Evolutionary conservation across 305 asterid genomes (phyloP).

Genomic region (Solanum hybrid): DNA sequence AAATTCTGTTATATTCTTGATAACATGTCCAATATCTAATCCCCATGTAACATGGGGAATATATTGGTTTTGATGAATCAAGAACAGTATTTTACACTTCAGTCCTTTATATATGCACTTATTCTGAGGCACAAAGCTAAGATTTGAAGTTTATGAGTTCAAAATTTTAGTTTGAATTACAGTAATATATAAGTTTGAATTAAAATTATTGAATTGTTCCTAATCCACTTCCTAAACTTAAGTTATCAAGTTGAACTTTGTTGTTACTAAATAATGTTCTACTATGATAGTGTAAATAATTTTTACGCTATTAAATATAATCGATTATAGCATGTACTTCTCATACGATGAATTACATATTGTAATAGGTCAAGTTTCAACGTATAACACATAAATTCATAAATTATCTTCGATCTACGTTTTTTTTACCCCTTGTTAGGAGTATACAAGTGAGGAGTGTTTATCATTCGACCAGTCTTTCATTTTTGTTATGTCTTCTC

Average conservation of each 20-base stretch:
- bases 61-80: neutral
- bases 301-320: neutral
- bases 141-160: neutral
- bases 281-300: neutral
- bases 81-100: neutral
- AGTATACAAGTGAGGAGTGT: neutral
- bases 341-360: neutral
- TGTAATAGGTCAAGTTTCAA: neutral
- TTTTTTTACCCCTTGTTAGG: neutral
- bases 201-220: neutral
- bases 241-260: neutral
- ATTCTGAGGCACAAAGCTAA: fast-evolving
- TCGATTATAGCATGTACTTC: too few species aligned
- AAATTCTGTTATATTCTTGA: neutral
- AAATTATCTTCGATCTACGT: too few species aligned
- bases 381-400: neutral
- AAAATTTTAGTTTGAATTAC: neutral
- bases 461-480: neutral
- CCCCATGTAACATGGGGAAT: neutral
- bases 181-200: neutral
- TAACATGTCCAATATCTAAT: constrained; percentile 5
- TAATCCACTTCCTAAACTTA: neutral
- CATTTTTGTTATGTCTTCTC: neutral
- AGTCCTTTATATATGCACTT: neutral
- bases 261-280: neutral